Base-by-base conservation (phyloP, 352 stramenopile species). In the Thalassiosira mediterranea region DNA sequence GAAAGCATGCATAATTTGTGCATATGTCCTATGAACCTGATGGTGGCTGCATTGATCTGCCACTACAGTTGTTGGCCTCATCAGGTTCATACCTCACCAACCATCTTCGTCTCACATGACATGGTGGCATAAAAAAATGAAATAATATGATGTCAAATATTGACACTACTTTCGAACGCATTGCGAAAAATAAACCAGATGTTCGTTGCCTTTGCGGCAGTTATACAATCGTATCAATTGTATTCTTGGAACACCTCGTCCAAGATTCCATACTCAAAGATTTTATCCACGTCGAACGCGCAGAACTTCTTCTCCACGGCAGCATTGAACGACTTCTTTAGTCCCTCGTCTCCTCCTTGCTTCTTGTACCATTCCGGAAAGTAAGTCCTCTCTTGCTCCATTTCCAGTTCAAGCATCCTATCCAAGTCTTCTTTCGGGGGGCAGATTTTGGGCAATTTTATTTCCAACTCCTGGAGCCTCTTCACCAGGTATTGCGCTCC, bases 1-100 rank as follows among this genome's bases (percentile, higher is more conserved):
- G 70, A 40, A 69, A 79, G 32, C 48, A 59, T 44, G 63, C 52
- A 7, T 61, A 61, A 44, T n/a, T n/a, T n/a, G n/a, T n/a, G n/a
- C n/a, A n/a, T n/a, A n/a, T n/a, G n/a, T n/a, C n/a, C n/a, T n/a
- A n/a, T n/a, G n/a, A n/a, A n/a, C n/a, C n/a, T n/a, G n/a, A n/a
- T n/a, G n/a, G n/a, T n/a, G n/a, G n/a, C n/a, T n/a, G n/a, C n/a
- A n/a, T n/a, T n/a, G n/a, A n/a, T n/a, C n/a, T n/a, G n/a, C n/a
- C n/a, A n/a, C n/a, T n/a, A n/a, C n/a, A n/a, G n/a, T n/a, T n/a
- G n/a, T n/a, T n/a, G n/a, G n/a, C n/a, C n/a, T n/a, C n/a, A n/a
- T n/a, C n/a, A n/a, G n/a, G n/a, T n/a, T n/a, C n/a, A n/a, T n/a
- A n/a, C n/a, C n/a, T n/a, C n/a, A n/a, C n/a, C n/a, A n/a, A n/a